Conservation (phyloP, 129 eudicot genomes). For the Saussurea involucrata region DNA sequence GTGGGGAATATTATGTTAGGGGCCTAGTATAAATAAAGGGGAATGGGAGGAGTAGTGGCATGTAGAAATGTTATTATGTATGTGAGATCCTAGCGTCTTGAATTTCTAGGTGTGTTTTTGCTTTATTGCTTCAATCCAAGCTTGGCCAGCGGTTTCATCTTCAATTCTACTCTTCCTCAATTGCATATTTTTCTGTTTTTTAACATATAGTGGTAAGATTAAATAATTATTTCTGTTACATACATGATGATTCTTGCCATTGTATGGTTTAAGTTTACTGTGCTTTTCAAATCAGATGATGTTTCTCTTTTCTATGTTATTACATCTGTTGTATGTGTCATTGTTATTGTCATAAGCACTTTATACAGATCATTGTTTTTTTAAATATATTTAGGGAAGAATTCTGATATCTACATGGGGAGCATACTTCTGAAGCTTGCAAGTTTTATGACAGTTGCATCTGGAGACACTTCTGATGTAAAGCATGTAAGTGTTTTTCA, state of each 20-base stretch:
- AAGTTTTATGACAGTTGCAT: slow-evolving; percentile 41
- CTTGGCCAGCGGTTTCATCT: neutral
- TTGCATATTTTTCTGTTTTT: neutral
- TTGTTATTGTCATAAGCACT: slow-evolving; percentile 4
- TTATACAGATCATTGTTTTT: neutral
- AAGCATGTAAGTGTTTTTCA: slow-evolving; percentile 49
- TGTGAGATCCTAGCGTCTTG: neutral
- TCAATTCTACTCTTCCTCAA: neutral
- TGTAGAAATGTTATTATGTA: neutral
- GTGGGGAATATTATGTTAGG: neutral
- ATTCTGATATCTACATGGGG: slow-evolving; percentile 56
- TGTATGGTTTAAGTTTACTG: slow-evolving; percentile 4
- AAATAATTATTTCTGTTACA: neutral
- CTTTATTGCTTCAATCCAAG: neutral
- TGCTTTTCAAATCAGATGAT: neutral
- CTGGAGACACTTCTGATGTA: slow-evolving; percentile 34
- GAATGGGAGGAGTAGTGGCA: neutral
- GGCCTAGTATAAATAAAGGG: neutral
- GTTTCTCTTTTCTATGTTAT: neutral
- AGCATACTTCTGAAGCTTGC: slow-evolving; percentile 59
- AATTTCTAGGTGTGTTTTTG: neutral
- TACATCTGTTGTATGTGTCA: neutral
- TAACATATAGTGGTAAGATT: neutral
- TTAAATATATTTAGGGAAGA: slow-evolving; percentile 48
- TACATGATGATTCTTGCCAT: neutral